Evolutionary conservation across 169 alveolate genomes (phyloP).

Genomic region (Sarcocystis neurona): DNA sequence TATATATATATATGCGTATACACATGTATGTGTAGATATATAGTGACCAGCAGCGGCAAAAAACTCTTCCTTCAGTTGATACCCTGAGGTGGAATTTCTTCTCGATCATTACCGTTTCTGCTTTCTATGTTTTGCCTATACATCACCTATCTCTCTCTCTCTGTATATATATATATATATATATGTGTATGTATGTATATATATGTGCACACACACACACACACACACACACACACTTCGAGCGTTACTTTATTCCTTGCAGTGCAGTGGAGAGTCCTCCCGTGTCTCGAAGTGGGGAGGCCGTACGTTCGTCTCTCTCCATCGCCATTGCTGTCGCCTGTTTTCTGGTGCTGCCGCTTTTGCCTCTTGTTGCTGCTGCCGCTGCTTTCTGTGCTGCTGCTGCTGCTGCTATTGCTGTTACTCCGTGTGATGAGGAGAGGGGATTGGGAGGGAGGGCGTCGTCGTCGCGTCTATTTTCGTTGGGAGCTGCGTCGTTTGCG

Average conservation of each 20-base stretch:
- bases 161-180: not conserved
- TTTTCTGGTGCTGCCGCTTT: not conserved
- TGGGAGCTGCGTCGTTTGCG: too few relatives aligned
- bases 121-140: not conserved
- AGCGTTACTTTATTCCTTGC: too few relatives aligned
- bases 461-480: not conserved
- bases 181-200: too few relatives aligned
- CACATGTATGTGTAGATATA: too few relatives aligned
- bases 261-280: not conserved
- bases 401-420: not conserved
- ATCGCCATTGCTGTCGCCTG: not conserved
- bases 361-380: not conserved
- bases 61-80: too few relatives aligned
- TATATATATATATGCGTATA: too few relatives aligned
- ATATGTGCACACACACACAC: not conserved
- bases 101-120: not conserved
- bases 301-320: not conserved
- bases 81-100: not conserved
- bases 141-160: not conserved
- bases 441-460: not conserved
- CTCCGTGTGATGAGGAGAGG: not conserved
- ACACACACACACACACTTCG: not conserved
- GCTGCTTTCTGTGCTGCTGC: not conserved
- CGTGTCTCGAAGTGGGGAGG: not conserved
- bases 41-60: too few relatives aligned